Percentiles rank a stretch among this genome's conserved stretches.
phyloP scores from a whole-genome alignment of 768 basidiomycete species.

The Lactifluus subvellereus region DNA sequence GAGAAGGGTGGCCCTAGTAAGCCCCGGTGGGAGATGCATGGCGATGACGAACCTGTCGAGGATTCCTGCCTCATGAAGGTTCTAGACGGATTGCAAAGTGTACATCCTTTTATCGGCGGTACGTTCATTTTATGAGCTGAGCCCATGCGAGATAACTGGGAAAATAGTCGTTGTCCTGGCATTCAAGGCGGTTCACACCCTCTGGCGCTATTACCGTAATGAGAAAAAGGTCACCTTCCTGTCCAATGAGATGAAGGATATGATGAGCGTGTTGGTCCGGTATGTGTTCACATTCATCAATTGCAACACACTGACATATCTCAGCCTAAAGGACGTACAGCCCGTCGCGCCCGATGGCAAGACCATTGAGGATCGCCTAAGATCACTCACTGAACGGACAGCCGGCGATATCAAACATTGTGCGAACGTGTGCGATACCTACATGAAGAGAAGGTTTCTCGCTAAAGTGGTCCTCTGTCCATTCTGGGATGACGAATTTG shows the following conservation, averaged over 20 bases:
- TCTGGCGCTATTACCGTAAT: conserved; percentile 31
- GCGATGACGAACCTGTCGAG: conserved; percentile 5
- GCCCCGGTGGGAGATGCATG: not conserved
- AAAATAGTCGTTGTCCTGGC: conserved; percentile 43
- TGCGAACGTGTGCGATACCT: conserved; percentile 33
- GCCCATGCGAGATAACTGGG: not conserved
- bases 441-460: conserved; percentile 30
- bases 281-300: not conserved
- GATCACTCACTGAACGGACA: conserved; percentile 28
- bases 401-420: conserved; percentile 32
- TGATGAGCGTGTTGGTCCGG: conserved; percentile 33
- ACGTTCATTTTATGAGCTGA: not conserved
- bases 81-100: conserved; percentile 28
- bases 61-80: conserved; percentile 28
- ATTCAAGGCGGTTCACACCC: conserved; percentile 44
- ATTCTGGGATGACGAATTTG: conserved; percentile 29
- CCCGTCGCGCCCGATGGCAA: conserved; percentile 31
- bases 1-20: no score
- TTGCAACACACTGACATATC: not conserved
- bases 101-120: conserved; percentile 31
- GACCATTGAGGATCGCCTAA: conserved; percentile 33
- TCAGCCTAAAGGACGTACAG: conserved; percentile 31
- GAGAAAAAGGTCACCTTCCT: conserved; percentile 44
- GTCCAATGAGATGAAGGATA: conserved; percentile 45
- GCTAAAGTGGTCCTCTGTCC: conserved; percentile 29